Evolutionary conservation across 2,329 filamentous ascomycete species (phyloP).

Genomic region (Alternaria incomplexa): DNA sequence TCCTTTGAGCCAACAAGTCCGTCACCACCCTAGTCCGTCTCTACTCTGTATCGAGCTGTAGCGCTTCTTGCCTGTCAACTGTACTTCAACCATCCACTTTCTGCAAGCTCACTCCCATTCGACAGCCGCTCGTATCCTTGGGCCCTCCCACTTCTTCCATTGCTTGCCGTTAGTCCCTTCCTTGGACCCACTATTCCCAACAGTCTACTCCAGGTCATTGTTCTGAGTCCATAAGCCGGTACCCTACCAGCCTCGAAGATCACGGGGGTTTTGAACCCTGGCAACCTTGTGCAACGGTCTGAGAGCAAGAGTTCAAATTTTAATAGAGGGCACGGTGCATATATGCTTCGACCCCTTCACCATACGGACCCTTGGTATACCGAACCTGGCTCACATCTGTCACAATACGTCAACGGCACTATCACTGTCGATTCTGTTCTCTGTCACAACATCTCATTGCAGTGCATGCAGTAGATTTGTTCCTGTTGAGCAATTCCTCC

Average conservation of each 20-base stretch:
- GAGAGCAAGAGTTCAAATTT: constrained; percentile 34
- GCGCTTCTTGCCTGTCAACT: constrained; percentile 35
- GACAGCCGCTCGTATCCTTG: constrained; percentile 30
- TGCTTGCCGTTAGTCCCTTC: constrained; percentile 18
- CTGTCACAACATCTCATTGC: constrained; percentile 7
- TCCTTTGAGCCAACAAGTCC: constrained; percentile 50
- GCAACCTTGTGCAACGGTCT: constrained; percentile 39
- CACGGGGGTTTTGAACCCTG: constrained; percentile 41
- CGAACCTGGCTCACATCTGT: constrained; percentile 12
- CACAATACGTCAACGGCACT: constrained; percentile 2
- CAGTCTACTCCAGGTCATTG: constrained; percentile 21
- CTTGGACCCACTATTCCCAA: constrained; percentile 15
- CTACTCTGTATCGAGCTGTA: constrained; percentile 47
- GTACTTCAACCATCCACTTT: constrained; percentile 43
- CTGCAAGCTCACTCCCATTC: constrained; percentile 33
- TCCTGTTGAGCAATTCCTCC: constrained; percentile 27
- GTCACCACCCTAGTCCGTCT: constrained; percentile 36
- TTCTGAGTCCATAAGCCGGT: constrained; percentile 24
- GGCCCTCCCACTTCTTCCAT: constrained; percentile 26
- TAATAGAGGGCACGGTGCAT: constrained; percentile 41
- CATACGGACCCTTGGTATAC: constrained; percentile 13
- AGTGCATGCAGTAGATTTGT: constrained; percentile 21
- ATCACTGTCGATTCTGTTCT: constrained; percentile 4
- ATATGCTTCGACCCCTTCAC: constrained; percentile 42
- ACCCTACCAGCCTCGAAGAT: constrained; percentile 39